Percentiles rank a stretch among this genome's conserved stretches.
phyloP scores from a whole-genome alignment of 208 protist species.

The Leishmania mexicana region DNA sequence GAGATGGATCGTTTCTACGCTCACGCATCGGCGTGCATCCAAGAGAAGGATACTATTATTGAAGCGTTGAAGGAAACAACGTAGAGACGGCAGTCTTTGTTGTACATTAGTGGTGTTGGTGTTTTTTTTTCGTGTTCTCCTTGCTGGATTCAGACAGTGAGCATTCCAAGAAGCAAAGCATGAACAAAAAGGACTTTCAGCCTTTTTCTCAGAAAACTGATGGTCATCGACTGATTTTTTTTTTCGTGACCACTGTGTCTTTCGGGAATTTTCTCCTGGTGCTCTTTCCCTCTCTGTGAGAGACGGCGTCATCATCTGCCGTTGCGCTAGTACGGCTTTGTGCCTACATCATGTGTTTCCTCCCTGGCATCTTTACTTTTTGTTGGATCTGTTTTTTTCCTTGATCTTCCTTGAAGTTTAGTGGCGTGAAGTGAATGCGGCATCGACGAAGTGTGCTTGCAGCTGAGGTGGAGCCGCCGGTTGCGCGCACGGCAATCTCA shows the following conservation, averaged over 20 bases:
- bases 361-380: too few relatives aligned
- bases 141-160: neutral
- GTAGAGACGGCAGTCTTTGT: neutral
- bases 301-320: too few relatives aligned
- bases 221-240: neutral
- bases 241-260: neutral
- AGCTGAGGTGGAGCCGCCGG: neutral
- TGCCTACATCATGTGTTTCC: too few relatives aligned
- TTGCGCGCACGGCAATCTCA: slow-evolving; percentile 13
- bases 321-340: too few relatives aligned
- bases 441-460: slow-evolving; percentile 6
- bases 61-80: slow-evolving; percentile 9
- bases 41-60: slow-evolving; percentile 30
- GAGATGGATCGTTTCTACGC: slow-evolving; percentile 23
- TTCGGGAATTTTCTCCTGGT: neutral
- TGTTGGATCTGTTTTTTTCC: too few relatives aligned
- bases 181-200: neutral
- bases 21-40: slow-evolving; percentile 15
- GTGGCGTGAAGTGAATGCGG: neutral
- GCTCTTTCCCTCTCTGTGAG: neutral
- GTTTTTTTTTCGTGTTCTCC: neutral
- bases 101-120: neutral
- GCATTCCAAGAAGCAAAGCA: neutral
- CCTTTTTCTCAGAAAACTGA: neutral
- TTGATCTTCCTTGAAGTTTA: too few relatives aligned